Base-by-base conservation (phyloP, 306 rosid species). In the Myrica gale region DNA sequence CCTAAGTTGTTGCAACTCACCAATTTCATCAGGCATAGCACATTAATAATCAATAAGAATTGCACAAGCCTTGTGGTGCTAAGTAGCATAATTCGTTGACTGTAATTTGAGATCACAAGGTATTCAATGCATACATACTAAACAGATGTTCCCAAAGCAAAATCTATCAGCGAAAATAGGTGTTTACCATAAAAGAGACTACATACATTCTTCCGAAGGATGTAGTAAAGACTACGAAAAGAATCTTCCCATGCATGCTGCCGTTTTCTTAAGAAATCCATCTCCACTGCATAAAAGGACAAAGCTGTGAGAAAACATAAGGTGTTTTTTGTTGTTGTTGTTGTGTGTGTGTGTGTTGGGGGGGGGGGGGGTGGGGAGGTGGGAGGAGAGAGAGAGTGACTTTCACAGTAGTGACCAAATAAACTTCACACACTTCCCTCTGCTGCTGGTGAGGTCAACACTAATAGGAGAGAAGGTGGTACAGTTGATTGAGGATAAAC, bases 171-270 rank as follows among this genome's bases (percentile, higher is more conserved):
- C 56, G 37, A 78, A 15, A 72, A 60, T 13, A 80, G 74, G 69
- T 47, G 65, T 78, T 81, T 87, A 96, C 99, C 99, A 75, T 96
- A 96, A 82, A 96, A 96, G 69, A 96, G 84, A 82, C 89, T 83
- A 72, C 97, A 95, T n/a, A 71, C 44, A 73, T 90, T 87, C 69
- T 86, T 87, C 21, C 97, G 92, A 78, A 96, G 89, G 93, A 83
- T 83, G 86, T 89, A 96, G 81, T 96, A 96, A 57, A 96, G 98
- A 80, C 91, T 82, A n/a, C 85, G 88, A 71, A 96, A 92, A 74
- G 99, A 89, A 51, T 92, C 93, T 81, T 89, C 98, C 99, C 99
- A 96, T 7, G 87, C 85, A 45, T 69, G 68, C 65, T 87, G 98
- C 10, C 99, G 92, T 68, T 82, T 87, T 74, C 85, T 85, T 67